These are phyloP conservation scores for Brassica balearica DNA, from an alignment of 441 rosid species.

Conservation along the genomic window DNA sequence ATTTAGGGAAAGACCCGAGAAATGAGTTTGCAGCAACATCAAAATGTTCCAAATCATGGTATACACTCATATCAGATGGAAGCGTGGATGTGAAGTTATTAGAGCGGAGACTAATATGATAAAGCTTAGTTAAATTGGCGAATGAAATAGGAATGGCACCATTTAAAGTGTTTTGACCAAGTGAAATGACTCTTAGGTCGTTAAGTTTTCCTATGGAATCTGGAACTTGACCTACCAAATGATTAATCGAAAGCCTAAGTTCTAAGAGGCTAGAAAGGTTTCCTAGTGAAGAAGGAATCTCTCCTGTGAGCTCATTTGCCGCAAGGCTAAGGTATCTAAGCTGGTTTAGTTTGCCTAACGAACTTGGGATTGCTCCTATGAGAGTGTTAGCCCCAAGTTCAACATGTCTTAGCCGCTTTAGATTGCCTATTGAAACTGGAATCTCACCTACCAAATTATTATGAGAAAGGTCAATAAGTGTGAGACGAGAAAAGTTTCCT, in stretches of 20 bases:
- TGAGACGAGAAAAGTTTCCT: constrained; percentile 3
- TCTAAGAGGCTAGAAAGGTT: background rate
- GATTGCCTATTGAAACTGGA: background rate
- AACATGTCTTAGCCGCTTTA: background rate
- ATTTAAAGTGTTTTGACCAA: background rate
- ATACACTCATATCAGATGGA: background rate
- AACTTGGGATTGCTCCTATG: background rate
- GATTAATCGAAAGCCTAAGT: background rate
- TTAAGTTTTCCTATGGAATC: background rate
- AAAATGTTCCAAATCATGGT: background rate
- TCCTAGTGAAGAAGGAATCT: background rate
- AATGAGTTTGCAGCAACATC: background rate
- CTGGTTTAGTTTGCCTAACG: background rate
- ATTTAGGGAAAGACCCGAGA: background rate
- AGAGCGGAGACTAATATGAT: background rate
- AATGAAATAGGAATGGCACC: background rate
- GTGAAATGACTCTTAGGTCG: background rate
- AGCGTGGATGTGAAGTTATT: constrained; percentile 4
- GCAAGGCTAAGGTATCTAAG: background rate
- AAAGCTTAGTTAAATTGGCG: background rate
- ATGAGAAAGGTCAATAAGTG: background rate
- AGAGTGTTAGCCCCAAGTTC: constrained; percentile 6
- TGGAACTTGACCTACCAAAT: background rate
- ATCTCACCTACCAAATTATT: background rate
- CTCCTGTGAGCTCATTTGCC: background rate